Percentiles rank a stretch among this genome's conserved stretches.
These are phyloP conservation scores for Azolla pinnata DNA, from an alignment of 75 land plant species.

Conservation along the genomic window DNA sequence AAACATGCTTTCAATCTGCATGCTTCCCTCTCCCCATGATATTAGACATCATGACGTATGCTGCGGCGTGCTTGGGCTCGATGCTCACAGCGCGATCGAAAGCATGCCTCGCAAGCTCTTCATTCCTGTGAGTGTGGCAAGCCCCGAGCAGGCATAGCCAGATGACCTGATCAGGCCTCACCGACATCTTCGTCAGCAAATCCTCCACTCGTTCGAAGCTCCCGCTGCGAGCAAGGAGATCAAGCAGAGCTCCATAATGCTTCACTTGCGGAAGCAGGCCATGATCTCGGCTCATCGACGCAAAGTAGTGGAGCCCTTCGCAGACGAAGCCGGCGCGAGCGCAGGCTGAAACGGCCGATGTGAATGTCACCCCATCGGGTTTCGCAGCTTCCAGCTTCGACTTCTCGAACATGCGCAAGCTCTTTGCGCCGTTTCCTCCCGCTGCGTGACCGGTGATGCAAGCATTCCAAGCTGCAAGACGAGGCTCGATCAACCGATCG, in stretches of 20 bases:
- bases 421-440: slow-evolving; percentile 3
- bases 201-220: slow-evolving; percentile 7
- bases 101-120: slow-evolving; percentile 11
- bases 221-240: slow-evolving; percentile 23
- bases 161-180: slow-evolving; percentile 14
- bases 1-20: too few species aligned
- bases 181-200: slow-evolving; percentile 17
- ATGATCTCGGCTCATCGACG: slow-evolving; percentile 4
- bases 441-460: slow-evolving; percentile 10
- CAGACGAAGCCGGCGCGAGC: slow-evolving; percentile 7
- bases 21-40: too few species aligned
- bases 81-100: background rate
- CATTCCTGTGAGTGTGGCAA: slow-evolving; percentile 12
- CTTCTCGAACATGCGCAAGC: slow-evolving; percentile 4
- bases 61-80: slow-evolving; percentile 2
- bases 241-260: slow-evolving; percentile 17
- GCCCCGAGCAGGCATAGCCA: slow-evolving; percentile 32
- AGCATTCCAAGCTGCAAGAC: slow-evolving; percentile 22
- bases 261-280: background rate
- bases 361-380: slow-evolving; percentile 16
- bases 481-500: slow-evolving; percentile 7
- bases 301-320: slow-evolving; percentile 11
- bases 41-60: slow-evolving; percentile 8
- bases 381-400: slow-evolving; percentile 5
- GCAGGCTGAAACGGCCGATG: slow-evolving; percentile 11